A percentile compares a stretch with the other conserved stretches of the same genome.
Conservation (phyloP, 768 basidiomycete genomes). For the Ramaria sp. region DNA sequence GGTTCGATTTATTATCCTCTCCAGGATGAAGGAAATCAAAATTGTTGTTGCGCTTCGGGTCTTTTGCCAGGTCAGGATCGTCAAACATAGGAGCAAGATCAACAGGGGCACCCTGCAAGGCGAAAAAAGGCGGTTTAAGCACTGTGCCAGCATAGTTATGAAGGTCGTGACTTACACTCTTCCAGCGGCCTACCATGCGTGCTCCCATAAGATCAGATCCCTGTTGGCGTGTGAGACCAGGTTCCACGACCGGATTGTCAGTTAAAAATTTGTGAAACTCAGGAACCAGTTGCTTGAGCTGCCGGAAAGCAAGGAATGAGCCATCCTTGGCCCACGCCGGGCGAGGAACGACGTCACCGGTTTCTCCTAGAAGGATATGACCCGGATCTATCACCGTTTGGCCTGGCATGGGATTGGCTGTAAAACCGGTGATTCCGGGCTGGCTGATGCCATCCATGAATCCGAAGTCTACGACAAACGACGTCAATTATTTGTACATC, state of each 20-base stretch:
- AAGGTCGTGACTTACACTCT: conserved; percentile 15
- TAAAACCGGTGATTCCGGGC: conserved; percentile 22
- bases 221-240: conserved; percentile 11
- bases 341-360: conserved; percentile 16
- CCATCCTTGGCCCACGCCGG: conserved; percentile 22
- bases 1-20: conserved; percentile 5
- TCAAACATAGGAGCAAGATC: conserved; percentile 18
- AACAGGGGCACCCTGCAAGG: conserved; percentile 20
- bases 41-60: conserved; percentile 20
- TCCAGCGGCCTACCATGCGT: conserved; percentile 25
- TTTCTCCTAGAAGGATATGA: conserved; percentile 17
- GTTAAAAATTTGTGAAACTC: conserved; percentile 22
- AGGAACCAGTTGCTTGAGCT: conserved; percentile 24
- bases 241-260: conserved; percentile 14
- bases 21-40: conserved; percentile 21
- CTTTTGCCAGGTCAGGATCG: conserved; percentile 17
- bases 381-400: conserved; percentile 19
- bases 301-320: conserved; percentile 23
- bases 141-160: background rate
- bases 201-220: conserved; percentile 21
- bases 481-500: conserved; percentile 2
- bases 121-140: conserved; percentile 16
- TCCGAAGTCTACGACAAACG: conserved; percentile 14
- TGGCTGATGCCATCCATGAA: conserved; percentile 23
- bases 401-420: conserved; percentile 17